A percentile compares a stretch with the other conserved stretches of the same genome.
These are phyloP conservation scores for Pleurotus platypus DNA, from an alignment of 768 basidiomycete species.

Conservation along the genomic window DNA sequence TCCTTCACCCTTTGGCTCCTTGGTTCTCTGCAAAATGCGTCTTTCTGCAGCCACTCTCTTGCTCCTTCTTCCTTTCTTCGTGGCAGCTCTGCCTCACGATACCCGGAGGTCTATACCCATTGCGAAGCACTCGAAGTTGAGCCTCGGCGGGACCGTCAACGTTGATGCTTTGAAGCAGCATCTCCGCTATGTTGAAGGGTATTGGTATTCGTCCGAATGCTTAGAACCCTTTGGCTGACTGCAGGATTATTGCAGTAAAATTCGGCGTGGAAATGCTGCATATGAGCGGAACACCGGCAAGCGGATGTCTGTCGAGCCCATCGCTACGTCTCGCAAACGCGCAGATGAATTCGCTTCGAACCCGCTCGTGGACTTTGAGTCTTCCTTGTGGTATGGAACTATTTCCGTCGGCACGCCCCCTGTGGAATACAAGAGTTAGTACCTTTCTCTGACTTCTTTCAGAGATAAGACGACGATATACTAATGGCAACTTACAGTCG, in stretches of 20 bases:
- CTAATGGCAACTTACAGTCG: slow-evolving; percentile 12
- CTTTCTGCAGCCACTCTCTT: not conserved
- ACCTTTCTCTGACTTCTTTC: not conserved
- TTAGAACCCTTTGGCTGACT: too few species aligned
- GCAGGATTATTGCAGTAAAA: slow-evolving; percentile 3
- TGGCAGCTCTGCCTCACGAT: slow-evolving; percentile 1
- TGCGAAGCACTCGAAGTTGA: not conserved
- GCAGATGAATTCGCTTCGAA: not conserved
- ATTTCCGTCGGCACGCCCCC: slow-evolving; percentile 10
- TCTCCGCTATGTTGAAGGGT: not conserved
- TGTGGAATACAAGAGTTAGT: slow-evolving; percentile 8
- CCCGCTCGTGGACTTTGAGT: slow-evolving; percentile 1
- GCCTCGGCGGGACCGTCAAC: slow-evolving; percentile 6
- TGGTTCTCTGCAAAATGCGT: not conserved
- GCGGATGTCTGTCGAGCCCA: not conserved
- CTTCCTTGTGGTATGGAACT: slow-evolving; percentile 8
- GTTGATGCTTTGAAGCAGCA: slow-evolving; percentile 1
- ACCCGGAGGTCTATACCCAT: slow-evolving; percentile 2
- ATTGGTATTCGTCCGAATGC: not conserved
- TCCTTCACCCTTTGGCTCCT: too few species aligned
- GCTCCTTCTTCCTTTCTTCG: not conserved
- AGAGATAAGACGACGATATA: not conserved
- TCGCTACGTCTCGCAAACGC: not conserved
- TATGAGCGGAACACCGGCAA: not conserved
- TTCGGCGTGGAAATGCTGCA: not conserved